Evolutionary conservation across 164 flowering plant species (phyloP), one percentile per base, ranked within the genome.

Genomic region (Dillenia turbinata): DNA sequence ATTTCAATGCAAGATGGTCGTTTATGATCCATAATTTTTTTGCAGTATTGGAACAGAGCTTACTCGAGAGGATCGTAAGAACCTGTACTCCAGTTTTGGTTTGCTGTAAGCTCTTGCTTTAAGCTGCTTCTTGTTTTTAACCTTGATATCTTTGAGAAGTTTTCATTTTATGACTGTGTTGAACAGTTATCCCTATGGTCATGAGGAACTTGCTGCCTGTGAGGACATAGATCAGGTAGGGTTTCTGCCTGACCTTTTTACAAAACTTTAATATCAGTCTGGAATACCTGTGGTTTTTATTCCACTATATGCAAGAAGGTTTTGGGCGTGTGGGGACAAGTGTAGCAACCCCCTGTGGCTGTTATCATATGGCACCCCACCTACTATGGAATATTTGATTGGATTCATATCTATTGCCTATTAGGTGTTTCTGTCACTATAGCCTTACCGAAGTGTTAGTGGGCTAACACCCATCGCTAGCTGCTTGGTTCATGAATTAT

Each of bases 201-300:
- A 95, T 69, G 97, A 95, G 73, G 99, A 95, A 72, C 99, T 95
- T 79, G 92, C 97, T 64, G 80, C 90, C 43, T 86, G 94, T 76
- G 99, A 95, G 78, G 99, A 95, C 73, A 75, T 92, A 53, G 99
- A 95, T 75, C 99, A 95, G 96, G 99, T 92, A 69, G 56, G 57
- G 50, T 52, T 66, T 26, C 33, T 26, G 33, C 33, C 33, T 2
- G 33, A 26, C 33, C 33, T 26, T 44, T 15, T 44, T 9, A 1
- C 17, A 26, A 9, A 57, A 9, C 43, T 57, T 45, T 22, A 57
- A 14, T 52, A 12, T 52, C 11, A 52, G 22, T 10, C 22, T 52
- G 24, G n/a, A 16, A 10, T 3, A 24, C 26, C 9, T 0, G 26
- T 57, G 16, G 9, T 45, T 16, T 14, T 9, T 7, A 44, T 44